These are phyloP conservation scores for Penicillium ochrochloron DNA, from an alignment of 495 filamentous ascomycete genomes.

Conservation along the genomic window DNA sequence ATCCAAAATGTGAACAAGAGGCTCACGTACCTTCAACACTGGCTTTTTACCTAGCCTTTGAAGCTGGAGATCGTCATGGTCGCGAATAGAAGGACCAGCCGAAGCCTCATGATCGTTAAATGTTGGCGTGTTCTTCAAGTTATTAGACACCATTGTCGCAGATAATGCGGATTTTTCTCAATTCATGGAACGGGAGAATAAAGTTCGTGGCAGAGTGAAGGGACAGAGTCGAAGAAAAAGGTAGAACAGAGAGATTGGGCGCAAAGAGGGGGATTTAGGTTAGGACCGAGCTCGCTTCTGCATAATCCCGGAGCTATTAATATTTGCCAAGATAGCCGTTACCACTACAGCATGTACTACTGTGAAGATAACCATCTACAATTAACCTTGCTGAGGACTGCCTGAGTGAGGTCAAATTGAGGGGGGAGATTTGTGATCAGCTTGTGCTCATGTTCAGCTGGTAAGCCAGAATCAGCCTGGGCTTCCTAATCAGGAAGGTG, in stretches of 20 bases:
- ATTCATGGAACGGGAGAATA: neutral
- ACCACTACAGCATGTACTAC: too few species aligned
- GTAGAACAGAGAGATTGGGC: neutral
- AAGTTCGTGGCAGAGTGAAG: neutral
- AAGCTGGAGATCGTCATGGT: conserved; percentile 4
- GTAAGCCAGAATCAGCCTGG: too few species aligned
- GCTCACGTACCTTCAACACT: neutral
- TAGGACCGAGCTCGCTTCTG: neutral
- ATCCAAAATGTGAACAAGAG: neutral
- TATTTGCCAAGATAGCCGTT: neutral
- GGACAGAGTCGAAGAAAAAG: neutral
- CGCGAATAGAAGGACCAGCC: neutral
- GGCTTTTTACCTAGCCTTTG: conserved; percentile 12
- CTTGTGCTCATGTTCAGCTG: too few species aligned
- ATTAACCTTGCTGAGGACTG: too few species aligned
- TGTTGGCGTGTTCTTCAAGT: neutral
- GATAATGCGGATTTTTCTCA: neutral
- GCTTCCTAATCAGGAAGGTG: too few species aligned
- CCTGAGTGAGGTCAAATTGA: too few species aligned
- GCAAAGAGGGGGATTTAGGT: neutral
- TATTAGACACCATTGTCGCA: neutral
- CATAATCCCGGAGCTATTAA: neutral
- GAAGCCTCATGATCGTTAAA: neutral
- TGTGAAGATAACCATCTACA: too few species aligned
- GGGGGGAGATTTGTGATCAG: too few species aligned